Conservation (phyloP, 2,329 filamentous ascomycete genomes). For the Monilinia vaccinii-corymbosi region DNA sequence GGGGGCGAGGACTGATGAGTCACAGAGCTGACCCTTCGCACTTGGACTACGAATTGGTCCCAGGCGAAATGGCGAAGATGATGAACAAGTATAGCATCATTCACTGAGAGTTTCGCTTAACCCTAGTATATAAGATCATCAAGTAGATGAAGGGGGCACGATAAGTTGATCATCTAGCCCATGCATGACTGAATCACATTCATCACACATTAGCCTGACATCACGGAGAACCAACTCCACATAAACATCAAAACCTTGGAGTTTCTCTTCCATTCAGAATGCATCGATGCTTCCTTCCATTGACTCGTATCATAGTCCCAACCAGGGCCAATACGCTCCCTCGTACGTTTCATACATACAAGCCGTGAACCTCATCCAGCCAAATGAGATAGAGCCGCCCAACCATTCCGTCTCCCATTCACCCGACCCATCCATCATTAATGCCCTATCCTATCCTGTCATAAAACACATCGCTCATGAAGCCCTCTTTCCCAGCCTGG, state of each 20-base stretch:
- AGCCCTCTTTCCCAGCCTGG: background rate
- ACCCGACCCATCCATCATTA: background rate
- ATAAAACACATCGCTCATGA: background rate
- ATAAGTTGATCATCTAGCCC: too few relatives aligned
- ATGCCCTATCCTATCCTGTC: background rate
- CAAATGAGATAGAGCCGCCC: background rate
- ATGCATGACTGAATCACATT: too few relatives aligned
- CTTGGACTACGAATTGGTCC: too few relatives aligned
- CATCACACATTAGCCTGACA: background rate
- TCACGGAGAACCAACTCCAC: background rate
- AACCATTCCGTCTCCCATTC: background rate
- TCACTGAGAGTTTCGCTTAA: too few relatives aligned
- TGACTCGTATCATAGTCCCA: conserved; percentile 1
- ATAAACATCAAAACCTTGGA: background rate
- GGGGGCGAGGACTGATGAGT: too few relatives aligned
- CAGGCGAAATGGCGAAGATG: too few relatives aligned
- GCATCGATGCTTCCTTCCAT: background rate
- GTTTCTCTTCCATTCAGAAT: background rate
- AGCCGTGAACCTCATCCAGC: background rate
- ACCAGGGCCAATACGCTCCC: background rate
- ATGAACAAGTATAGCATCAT: too few relatives aligned
- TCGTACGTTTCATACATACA: conserved; percentile 1
- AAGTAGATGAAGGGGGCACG: too few relatives aligned
- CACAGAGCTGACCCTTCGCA: too few relatives aligned
- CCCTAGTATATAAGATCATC: too few relatives aligned